Base-by-base conservation (phyloP, 768 basidiomycete genomes). In the Sporobolomyces phaffii region DNA sequence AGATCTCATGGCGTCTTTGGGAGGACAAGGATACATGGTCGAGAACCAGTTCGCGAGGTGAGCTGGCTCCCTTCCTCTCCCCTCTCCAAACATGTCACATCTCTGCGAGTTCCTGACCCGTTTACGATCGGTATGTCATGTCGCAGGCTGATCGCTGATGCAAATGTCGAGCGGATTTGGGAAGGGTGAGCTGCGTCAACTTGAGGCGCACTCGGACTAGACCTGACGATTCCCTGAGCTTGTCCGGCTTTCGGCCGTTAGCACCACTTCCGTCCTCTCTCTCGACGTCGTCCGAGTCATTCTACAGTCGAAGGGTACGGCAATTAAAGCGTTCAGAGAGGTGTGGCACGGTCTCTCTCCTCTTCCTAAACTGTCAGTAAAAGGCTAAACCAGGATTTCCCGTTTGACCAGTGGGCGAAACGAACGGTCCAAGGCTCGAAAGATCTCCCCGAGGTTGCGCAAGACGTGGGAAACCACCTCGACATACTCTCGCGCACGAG, bases 21-120 rank as follows among this genome's bases (percentile, higher is more conserved):
- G 89, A 28, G 88, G 88, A 2, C 84, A 86, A 52, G 89, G 89
- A 0, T 90, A 89, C 73, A 90, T 90, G 87, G 86, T 87, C 71
- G 89, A 90, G 76, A 88, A 84, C 62, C 84, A 83, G 2, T 83
- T 90, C 52, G 86, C 84, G 13, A 79, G 84, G 79, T 81, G 38
- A 41, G 68, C 64, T n/a, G n/a, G n/a, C n/a, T n/a, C n/a, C n/a
- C n/a, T n/a, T n/a, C 78, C 66, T 15, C 5, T 45, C 44, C 28
- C 29, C 13, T 29, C 51, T 7, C 22, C 10, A 8, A 13, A 24
- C 44, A 14, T n/a, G 44, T 45, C 8, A 17, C 44, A 20, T 17
- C 34, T n/a, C 34, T 33, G 22, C 43, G 22, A 44, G 22, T 13
- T 44, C 24, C 13, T 5, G 8, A 28, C 20, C 26, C 15, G n/a